A percentile compares a stretch with the other conserved stretches of the same genome.
phyloP scores from a whole-genome alignment of 441 rosid species.

The Kokia cookei region DNA sequence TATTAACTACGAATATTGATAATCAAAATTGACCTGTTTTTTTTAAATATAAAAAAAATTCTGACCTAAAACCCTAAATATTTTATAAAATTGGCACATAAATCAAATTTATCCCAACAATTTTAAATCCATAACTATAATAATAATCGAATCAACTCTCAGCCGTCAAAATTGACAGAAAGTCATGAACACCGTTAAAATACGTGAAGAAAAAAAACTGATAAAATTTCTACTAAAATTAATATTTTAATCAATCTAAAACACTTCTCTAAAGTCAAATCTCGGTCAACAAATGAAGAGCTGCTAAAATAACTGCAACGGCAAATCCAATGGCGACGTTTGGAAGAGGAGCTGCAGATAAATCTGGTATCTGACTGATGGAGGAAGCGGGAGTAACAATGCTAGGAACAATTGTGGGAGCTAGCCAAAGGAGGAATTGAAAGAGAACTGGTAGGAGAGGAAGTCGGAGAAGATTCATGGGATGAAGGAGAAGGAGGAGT shows the following conservation, averaged over 20 bases:
- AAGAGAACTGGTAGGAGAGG: constrained; percentile 24
- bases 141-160: constrained; percentile 15
- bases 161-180: constrained; percentile 2
- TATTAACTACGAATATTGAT: too few species aligned
- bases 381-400: background rate
- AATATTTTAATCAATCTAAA: background rate
- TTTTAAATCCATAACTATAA: background rate
- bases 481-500: constrained; percentile 19
- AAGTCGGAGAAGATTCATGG: constrained; percentile 26
- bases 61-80: too few species aligned
- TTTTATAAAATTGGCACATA: too few species aligned
- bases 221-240: constrained; percentile 8
- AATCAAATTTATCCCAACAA: background rate
- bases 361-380: background rate
- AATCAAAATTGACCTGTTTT: too few species aligned
- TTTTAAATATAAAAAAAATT: too few species aligned
- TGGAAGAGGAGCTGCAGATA: constrained; percentile 3
- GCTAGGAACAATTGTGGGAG: constrained; percentile 9
- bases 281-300: constrained; percentile 38
- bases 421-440: constrained; percentile 22
- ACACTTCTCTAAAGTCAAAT: constrained; percentile 8
- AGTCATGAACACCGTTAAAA: constrained; percentile 8
- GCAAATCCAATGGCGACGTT: constrained; percentile 25
- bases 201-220: background rate
- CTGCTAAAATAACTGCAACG: constrained; percentile 21